phyloP scores from a whole-genome alignment of 768 basidiomycete species.

The Leccinum broughii region DNA sequence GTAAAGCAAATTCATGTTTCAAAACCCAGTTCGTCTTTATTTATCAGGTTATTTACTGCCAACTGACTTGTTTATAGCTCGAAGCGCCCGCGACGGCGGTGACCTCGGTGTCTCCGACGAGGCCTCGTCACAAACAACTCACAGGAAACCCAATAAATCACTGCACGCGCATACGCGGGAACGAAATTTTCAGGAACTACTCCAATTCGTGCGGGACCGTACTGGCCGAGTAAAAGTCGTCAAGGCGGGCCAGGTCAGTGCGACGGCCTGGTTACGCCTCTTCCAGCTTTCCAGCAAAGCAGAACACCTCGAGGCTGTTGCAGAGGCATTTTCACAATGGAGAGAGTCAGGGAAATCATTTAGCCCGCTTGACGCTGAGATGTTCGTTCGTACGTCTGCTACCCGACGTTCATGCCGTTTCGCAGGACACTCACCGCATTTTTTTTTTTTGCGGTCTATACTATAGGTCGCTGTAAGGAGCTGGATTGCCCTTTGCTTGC shows the following conservation, averaged over 20 bases:
- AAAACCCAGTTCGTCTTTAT: constrained; percentile 23
- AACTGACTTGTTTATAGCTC: constrained; percentile 17
- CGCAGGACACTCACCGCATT: not conserved
- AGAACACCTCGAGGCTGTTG: constrained; percentile 49
- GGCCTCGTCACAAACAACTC: not conserved
- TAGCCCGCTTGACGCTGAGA: constrained; percentile 40
- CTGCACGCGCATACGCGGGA: constrained; percentile 14
- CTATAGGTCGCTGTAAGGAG: constrained; percentile 60
- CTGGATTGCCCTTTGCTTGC: constrained; percentile 56
- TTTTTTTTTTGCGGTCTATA: not conserved
- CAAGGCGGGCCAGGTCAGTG: constrained; percentile 40
- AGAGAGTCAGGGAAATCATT: constrained; percentile 45
- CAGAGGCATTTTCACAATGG: constrained; percentile 51
- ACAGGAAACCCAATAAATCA: not conserved
- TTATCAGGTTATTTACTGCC: not conserved
- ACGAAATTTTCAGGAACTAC: constrained; percentile 21
- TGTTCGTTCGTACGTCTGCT: constrained; percentile 53
- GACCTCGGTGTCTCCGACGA: constrained; percentile 14
- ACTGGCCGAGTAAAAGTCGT: constrained; percentile 30
- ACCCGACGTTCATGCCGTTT: not conserved
- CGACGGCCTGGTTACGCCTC: constrained; percentile 51
- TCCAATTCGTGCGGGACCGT: constrained; percentile 32
- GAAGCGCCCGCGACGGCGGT: constrained; percentile 8
- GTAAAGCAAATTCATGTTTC: constrained; percentile 22
- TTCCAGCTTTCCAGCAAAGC: constrained; percentile 50